A percentile compares a stretch with the other conserved stretches of the same genome.
These are phyloP conservation scores for Dysphania ambrosioides DNA, from an alignment of 148 eudicot species.

Conservation along the genomic window DNA sequence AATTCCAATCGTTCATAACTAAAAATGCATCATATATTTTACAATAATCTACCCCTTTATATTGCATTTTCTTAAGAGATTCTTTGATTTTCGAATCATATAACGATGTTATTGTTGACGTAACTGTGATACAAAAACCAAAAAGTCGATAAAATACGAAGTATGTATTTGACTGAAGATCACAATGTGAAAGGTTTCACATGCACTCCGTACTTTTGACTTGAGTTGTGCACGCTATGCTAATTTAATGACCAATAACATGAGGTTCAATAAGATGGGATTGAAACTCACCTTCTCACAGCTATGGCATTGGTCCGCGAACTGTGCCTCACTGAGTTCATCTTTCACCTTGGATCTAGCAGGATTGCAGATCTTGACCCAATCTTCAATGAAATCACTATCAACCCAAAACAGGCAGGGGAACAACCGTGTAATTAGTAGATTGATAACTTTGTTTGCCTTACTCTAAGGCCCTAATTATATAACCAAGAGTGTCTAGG, in stretches of 20 bases:
- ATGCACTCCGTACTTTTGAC: too few relatives aligned
- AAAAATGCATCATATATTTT: too few relatives aligned
- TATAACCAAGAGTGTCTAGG: too few relatives aligned
- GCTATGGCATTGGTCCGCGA: slow-evolving; percentile 53
- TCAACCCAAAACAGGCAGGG: slow-evolving; percentile 3
- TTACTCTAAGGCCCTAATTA: too few relatives aligned
- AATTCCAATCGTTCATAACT: not conserved
- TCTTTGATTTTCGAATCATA: too few relatives aligned
- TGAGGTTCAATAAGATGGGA: not conserved
- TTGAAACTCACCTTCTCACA: slow-evolving; percentile 59
- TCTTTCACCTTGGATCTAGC: slow-evolving; percentile 64
- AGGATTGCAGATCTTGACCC: slow-evolving; percentile 71
- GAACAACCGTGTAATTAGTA: slow-evolving; percentile 15
- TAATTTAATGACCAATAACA: not conserved
- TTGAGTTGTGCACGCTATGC: not conserved
- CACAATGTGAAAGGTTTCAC: too few relatives aligned
- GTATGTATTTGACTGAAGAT: too few relatives aligned
- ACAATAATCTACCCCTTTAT: too few relatives aligned
- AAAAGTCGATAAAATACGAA: too few relatives aligned
- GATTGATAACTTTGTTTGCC: not conserved
- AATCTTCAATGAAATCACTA: slow-evolving; percentile 79
- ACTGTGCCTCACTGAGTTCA: slow-evolving; percentile 32
- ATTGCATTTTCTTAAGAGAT: too few relatives aligned
- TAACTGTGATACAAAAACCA: too few relatives aligned
- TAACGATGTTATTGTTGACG: too few relatives aligned